Percentiles rank a stretch among this genome's conserved stretches.
phyloP scores from a whole-genome alignment of 495 filamentous ascomycete genomes.

The Podospora sp. region DNA sequence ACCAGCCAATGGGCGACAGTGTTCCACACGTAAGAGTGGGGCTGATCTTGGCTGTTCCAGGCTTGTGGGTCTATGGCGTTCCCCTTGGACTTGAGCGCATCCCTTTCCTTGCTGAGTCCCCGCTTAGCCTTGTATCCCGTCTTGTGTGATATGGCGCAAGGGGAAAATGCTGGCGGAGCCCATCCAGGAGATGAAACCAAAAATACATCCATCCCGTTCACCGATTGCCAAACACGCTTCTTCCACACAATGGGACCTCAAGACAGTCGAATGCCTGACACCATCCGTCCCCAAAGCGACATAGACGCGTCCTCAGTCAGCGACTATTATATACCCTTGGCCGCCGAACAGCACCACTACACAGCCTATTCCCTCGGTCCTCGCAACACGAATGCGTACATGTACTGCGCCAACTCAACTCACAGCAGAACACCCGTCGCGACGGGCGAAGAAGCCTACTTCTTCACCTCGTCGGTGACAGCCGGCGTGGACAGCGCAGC shows the following conservation, averaged over 20 bases:
- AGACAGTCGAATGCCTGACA: constrained; percentile 9
- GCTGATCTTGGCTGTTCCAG: constrained; percentile 5
- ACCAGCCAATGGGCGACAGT: constrained; percentile 11
- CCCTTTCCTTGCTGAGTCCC: constrained; percentile 9
- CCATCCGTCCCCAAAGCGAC: constrained; percentile 6
- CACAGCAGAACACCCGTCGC: constrained; percentile 6
- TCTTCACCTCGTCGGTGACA: constrained; percentile 9
- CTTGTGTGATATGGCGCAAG: constrained; percentile 4
- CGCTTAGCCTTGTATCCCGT: constrained; percentile 10
- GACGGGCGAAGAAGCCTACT: constrained; percentile 8
- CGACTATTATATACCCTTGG: constrained; percentile 3
- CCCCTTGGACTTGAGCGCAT: constrained; percentile 10
- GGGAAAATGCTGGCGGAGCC: constrained; percentile 6
- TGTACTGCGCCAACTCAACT: constrained; percentile 9
- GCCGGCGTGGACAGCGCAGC: constrained; percentile 6
- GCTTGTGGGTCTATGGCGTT: constrained; percentile 2
- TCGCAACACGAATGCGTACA: constrained; percentile 6
- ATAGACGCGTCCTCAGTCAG: constrained; percentile 8
- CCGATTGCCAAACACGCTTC: constrained; percentile 6
- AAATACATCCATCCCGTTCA: constrained; percentile 11
- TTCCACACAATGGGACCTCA: constrained; percentile 1
- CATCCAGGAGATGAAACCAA: constrained; percentile 5
- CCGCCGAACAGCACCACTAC: constrained; percentile 3
- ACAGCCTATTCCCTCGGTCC: constrained; percentile 1
- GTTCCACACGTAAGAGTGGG: constrained; percentile 9